Percentiles rank a stretch among this genome's conserved stretches.
These are phyloP conservation scores for Sugiyamaella castrensis DNA, from an alignment of 1,139 yeast genomes.

Conservation along the genomic window DNA sequence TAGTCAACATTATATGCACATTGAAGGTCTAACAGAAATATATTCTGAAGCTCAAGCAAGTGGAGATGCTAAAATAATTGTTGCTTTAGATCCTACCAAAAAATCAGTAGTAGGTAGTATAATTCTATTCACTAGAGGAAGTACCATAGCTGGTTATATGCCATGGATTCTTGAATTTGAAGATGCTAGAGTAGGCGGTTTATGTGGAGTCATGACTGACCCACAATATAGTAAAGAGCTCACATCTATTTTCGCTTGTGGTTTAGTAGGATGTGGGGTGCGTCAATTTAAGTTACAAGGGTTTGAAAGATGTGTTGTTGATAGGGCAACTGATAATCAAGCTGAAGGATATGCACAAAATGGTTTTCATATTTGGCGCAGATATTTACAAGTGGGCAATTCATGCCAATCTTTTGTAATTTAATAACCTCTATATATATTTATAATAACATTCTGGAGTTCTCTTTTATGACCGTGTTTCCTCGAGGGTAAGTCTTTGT, in stretches of 20 bases:
- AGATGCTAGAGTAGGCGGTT: conserved; percentile 47
- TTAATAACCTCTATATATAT: neutral
- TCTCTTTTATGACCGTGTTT: neutral
- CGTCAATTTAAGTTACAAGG: conserved; percentile 46
- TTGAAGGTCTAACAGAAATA: conserved; percentile 31
- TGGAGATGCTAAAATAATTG: conserved; percentile 45
- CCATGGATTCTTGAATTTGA: conserved; percentile 46
- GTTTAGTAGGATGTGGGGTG: conserved; percentile 58
- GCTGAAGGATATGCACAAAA: conserved; percentile 33
- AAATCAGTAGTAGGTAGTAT: conserved; percentile 56
- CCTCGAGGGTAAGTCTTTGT: neutral
- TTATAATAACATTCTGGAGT: neutral
- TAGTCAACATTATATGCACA: conserved; percentile 27
- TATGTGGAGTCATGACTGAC: conserved; percentile 57
- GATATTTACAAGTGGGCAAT: conserved; percentile 24
- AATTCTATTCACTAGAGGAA: conserved; percentile 50
- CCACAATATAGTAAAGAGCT: conserved; percentile 42
- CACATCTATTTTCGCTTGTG: conserved; percentile 31
- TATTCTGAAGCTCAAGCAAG: conserved; percentile 30
- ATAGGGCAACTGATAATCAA: conserved; percentile 28
- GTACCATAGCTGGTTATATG: conserved; percentile 48
- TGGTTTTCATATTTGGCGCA: conserved; percentile 32
- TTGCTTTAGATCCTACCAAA: conserved; percentile 55
- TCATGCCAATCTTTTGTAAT: conserved; percentile 14
- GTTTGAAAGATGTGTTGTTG: conserved; percentile 35